Conservation (phyloP, 345 rosid genomes). For the Durio zibethinus region DNA sequence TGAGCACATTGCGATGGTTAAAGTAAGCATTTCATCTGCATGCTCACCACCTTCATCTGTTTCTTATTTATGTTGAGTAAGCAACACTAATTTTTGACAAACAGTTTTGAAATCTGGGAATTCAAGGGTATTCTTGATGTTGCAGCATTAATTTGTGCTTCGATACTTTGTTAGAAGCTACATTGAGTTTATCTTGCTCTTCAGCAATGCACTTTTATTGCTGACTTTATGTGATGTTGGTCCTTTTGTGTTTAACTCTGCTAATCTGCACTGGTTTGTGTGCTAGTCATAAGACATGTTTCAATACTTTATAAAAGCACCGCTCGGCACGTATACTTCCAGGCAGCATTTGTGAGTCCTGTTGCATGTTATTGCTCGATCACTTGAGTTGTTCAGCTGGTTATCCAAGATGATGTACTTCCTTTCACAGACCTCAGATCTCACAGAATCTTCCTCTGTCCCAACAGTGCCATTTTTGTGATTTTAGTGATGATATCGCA, state of each 20-base stretch:
- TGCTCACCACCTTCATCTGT: neutral
- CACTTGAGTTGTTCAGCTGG: neutral
- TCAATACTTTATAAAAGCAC: neutral
- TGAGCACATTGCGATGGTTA: constrained; percentile 98
- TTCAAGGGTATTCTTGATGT: neutral
- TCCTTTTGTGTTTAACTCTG: neutral
- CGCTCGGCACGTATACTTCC: neutral
- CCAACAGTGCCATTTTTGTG: too few species aligned
- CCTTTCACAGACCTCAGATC: neutral
- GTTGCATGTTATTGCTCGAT: neutral
- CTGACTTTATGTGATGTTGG: neutral
- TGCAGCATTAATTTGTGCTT: neutral
- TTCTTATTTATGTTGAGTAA: neutral
- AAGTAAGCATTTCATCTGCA: constrained; percentile 39
- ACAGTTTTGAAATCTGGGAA: neutral
- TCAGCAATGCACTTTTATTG: neutral
- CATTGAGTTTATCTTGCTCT: neutral
- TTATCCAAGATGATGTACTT: neutral
- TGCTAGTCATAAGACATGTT: neutral
- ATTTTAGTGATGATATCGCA: neutral
- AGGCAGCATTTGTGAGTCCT: neutral
- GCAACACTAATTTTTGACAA: neutral
- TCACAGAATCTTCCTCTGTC: neutral
- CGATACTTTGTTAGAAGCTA: neutral
- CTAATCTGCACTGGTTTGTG: neutral